Evolutionary conservation across 2,329 filamentous ascomycete genomes (phyloP).

Genomic region (Calonectria crousiana): DNA sequence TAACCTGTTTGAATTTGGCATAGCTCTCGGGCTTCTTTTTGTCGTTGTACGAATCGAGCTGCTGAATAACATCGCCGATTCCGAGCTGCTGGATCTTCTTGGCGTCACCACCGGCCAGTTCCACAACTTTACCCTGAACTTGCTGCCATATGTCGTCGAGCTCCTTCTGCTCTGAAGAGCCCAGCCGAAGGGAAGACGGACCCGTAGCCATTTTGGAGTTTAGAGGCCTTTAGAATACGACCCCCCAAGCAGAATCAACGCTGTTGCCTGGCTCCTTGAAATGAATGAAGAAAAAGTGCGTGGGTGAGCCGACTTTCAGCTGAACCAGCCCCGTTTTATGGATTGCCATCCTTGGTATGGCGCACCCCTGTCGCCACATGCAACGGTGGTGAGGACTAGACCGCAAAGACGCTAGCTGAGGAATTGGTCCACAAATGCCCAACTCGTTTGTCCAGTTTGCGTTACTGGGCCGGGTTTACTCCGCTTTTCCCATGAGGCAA

Average conservation of each 20-base stretch:
- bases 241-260: neutral
- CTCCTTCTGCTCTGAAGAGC: neutral
- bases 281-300: neutral
- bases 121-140: neutral
- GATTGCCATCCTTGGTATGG: neutral
- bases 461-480: neutral
- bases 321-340: neutral
- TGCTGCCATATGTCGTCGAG: neutral
- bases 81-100: neutral
- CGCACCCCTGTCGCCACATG: neutral
- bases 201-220: neutral
- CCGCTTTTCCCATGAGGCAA: neutral
- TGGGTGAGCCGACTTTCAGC: neutral
- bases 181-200: neutral
- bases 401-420: neutral
- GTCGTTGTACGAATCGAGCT: neutral
- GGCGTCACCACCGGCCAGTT: neutral
- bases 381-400: neutral
- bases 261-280: neutral
- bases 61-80: neutral
- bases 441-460: neutral
- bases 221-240: neutral
- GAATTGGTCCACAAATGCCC: neutral
- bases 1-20: neutral
- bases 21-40: neutral